Base-by-base conservation (phyloP, 345 rosid species). In the Crucihimalaya himalaica region DNA sequence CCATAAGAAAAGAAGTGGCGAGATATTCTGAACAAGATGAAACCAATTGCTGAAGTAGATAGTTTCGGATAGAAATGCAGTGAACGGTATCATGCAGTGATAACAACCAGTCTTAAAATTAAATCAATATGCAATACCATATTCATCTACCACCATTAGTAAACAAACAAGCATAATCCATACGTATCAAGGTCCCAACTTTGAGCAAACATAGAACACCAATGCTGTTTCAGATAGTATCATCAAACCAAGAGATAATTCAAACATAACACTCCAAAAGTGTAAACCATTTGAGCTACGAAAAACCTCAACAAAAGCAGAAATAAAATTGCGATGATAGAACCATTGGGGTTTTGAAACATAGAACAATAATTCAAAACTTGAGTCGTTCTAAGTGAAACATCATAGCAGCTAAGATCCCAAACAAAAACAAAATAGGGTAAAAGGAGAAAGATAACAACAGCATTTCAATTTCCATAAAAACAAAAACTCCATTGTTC, bases 371-470 rank as follows among this genome's bases (percentile, higher is more conserved):
- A 66, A 74, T 66, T 59, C 74, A 68, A 68, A 75, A 75, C 74
- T 37, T 68, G 74, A 75, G 74, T 75, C 79, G 60, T 68, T 52
- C 69, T 75, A 75, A 61, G 4, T 23, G 23, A 75, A 67, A 40
- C 32, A 68, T 2, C 56, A 75, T 40, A 40, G 55, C 20, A 67
- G 18, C 73, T 40, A 74, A 35, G 61, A 19, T 48, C 47, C 19
- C 71, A 62, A 39, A 23, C 68, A 19, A 50, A 61, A 25, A 18
- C 54, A 51, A 52, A 68, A 15, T 23, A 40, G 11, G 12, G 28
- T 60, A 16, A 34, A 23, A 14, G 34, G 51, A 16, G 46, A 59
- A 51, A 60, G 40, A 68, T 13, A 68, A 56, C 19, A 65, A 23
- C 6, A 52, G 1, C 54, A 58, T 42, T 54, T 73, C 47, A 12